These are phyloP conservation scores for Xylariaceae sp. DNA, from an alignment of 2,329 filamentous ascomycete species.

Conservation along the genomic window DNA sequence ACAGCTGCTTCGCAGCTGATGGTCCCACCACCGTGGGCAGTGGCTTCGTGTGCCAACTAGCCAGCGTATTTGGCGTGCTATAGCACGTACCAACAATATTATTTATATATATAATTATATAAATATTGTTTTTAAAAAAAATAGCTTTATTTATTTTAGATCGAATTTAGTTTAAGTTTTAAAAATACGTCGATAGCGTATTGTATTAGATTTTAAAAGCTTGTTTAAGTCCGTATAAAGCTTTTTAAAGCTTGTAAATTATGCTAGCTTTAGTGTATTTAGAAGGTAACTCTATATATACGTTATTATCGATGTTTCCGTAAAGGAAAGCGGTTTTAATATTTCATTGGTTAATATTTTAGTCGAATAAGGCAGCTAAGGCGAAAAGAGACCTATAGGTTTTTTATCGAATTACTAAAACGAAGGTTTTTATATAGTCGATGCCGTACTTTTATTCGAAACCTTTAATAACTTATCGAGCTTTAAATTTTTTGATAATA, in stretches of 20 bases:
- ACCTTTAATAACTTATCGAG: no score
- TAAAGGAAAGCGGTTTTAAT: background rate
- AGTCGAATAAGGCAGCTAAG: no score
- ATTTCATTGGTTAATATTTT: background rate
- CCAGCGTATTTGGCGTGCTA: no score
- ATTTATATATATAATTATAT: background rate
- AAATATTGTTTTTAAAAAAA: background rate
- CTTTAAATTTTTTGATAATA: no score
- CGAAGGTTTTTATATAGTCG: no score
- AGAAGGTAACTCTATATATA: background rate
- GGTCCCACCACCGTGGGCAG: no score
- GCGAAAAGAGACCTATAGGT: no score
- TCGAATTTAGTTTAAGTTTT: background rate
- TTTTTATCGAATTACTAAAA: no score
- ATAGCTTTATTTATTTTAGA: background rate
- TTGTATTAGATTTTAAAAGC: conserved; percentile 1
- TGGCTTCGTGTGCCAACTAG: no score
- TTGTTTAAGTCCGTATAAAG: background rate
- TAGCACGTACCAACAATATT: no score
- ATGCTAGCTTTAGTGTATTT: background rate
- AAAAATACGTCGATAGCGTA: background rate
- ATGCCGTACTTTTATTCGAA: no score
- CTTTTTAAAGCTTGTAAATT: background rate
- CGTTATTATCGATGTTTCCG: background rate
- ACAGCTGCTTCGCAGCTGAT: no score